Percentiles rank a stretch among this genome's conserved stretches.
phyloP scores from a whole-genome alignment of 805 yeast species.

The Wickerhamomyces kurtzmanii region DNA sequence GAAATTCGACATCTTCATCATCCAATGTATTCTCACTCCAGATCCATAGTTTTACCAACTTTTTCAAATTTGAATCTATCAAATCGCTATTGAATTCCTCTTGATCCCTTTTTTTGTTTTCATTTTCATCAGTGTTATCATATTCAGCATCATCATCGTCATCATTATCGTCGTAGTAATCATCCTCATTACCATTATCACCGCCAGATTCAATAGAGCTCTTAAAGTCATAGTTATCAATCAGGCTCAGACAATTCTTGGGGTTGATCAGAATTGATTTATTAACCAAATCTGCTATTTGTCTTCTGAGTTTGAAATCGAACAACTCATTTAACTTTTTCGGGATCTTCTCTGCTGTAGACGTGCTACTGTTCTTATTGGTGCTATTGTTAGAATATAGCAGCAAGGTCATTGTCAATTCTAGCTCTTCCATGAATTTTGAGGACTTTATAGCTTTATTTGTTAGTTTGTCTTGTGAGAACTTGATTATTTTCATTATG shows the following conservation, averaged over 20 bases:
- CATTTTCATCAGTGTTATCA: constrained; percentile 2
- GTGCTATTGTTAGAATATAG: constrained; percentile 30
- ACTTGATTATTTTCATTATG: constrained; percentile 40
- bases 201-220: constrained; percentile 7
- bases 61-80: constrained; percentile 30
- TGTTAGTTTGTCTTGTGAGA: constrained; percentile 55
- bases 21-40: constrained; percentile 48
- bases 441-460: constrained; percentile 49
- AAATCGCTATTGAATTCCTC: neutral
- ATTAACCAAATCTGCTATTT: constrained; percentile 65
- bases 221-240: neutral
- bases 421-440: constrained; percentile 60
- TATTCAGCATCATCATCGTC: constrained; percentile 1
- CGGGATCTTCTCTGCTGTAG: constrained; percentile 45
- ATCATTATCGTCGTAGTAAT: constrained; percentile 3
- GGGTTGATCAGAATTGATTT: constrained; percentile 36
- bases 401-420: constrained; percentile 74
- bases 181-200: constrained; percentile 1
- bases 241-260: neutral
- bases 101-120: neutral
- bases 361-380: constrained; percentile 13
- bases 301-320: constrained; percentile 49
- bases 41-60: constrained; percentile 50
- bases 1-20: constrained; percentile 24
- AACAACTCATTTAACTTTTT: constrained; percentile 43